These are phyloP conservation scores for Ceratocystis lukuohia DNA, from an alignment of 2,329 filamentous ascomycete species.

Conservation along the genomic window DNA sequence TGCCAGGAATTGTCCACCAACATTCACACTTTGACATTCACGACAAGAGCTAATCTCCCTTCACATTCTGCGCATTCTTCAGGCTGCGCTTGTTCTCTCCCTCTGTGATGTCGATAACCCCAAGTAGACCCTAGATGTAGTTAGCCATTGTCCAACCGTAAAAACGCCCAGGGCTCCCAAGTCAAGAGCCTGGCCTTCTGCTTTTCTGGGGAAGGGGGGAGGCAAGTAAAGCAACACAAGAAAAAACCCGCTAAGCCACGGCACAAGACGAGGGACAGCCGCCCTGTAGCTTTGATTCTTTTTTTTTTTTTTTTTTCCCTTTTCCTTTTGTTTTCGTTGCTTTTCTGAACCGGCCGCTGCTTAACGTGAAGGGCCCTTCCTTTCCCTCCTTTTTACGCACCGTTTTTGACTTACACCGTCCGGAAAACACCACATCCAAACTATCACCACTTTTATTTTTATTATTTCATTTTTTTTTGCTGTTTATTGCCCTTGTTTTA, in stretches of 20 bases:
- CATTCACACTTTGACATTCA: neutral
- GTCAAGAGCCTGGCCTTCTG: neutral
- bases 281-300: slow-evolving; percentile 3
- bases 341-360: neutral
- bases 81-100: neutral
- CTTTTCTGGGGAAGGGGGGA: neutral
- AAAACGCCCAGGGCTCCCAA: slow-evolving; percentile 5
- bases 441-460: slow-evolving; percentile 6
- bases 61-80: neutral
- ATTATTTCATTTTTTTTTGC: neutral
- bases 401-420: slow-evolving; percentile 4
- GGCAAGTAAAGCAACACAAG: neutral
- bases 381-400: neutral
- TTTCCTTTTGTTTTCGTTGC: neutral
- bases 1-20: neutral
- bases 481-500: neutral
- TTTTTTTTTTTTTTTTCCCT: neutral
- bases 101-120: neutral
- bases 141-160: neutral
- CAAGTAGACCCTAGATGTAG: neutral
- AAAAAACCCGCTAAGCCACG: slow-evolving; percentile 8
- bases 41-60: neutral
- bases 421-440: slow-evolving; percentile 1
- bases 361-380: neutral
- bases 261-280: neutral